Evolutionary conservation across 768 basidiomycete species (phyloP).

Genomic region (Xanthoconium purpureum): DNA sequence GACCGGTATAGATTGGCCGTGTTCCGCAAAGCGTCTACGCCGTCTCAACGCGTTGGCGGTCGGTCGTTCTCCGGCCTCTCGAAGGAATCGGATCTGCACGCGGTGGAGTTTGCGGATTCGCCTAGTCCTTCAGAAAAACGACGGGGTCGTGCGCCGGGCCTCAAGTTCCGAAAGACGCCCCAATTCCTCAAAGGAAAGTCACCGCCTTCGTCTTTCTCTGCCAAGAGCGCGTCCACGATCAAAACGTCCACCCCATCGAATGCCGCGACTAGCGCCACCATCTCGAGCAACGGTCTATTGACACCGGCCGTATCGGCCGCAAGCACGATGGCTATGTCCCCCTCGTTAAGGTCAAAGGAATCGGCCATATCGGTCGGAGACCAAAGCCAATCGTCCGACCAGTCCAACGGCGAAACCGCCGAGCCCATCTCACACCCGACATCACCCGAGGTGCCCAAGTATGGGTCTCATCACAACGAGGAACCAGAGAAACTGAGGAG

Average conservation of each 20-base stretch:
- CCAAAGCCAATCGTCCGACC: slow-evolving; percentile 68
- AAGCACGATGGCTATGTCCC: slow-evolving; percentile 46
- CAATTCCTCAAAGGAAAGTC: slow-evolving; percentile 75
- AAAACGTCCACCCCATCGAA: slow-evolving; percentile 44
- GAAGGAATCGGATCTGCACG: slow-evolving; percentile 45
- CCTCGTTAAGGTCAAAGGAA: slow-evolving; percentile 78
- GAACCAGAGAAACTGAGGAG: slow-evolving; percentile 61
- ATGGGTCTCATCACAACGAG: slow-evolving; percentile 31
- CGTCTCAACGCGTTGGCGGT: slow-evolving; percentile 43
- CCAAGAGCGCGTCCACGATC: slow-evolving; percentile 27
- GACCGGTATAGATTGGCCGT: slow-evolving; percentile 84
- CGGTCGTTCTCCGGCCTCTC: slow-evolving; percentile 60
- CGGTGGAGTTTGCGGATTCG: slow-evolving; percentile 39
- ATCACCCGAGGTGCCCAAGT: slow-evolving; percentile 33
- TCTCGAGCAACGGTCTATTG: slow-evolving; percentile 49
- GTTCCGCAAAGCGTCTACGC: slow-evolving; percentile 79
- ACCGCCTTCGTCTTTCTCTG: slow-evolving; percentile 43
- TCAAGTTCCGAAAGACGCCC: slow-evolving; percentile 71
- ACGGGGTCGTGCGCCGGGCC: slow-evolving; percentile 64
- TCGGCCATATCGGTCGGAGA: slow-evolving; percentile 72
- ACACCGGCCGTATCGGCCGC: slow-evolving; percentile 62
- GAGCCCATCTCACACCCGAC: slow-evolving; percentile 24
- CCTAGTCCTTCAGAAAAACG: slow-evolving; percentile 50
- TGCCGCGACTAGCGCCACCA: slow-evolving; percentile 35
- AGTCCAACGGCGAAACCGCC: slow-evolving; percentile 54